Base-by-base conservation (phyloP, 2,329 filamentous ascomycete genomes). In the Exophiala aquamarina region DNA sequence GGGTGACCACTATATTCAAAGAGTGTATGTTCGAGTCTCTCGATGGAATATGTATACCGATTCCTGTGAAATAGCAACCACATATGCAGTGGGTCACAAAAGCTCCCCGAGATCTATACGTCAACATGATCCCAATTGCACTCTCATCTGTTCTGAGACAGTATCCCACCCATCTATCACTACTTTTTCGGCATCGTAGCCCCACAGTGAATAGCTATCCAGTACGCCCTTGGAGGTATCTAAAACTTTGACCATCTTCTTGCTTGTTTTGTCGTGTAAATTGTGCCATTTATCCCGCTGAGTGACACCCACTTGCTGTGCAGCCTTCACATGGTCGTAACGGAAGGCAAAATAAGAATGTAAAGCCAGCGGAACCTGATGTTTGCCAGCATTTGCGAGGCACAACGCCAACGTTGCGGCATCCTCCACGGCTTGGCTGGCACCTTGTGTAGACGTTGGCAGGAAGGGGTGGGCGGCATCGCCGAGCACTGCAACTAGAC, bases 401-500 rank as follows among this genome's bases (percentile, higher is more conserved):
- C 49, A 52, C 15, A 49, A 11, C 26, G 45, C 60, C 2, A 69
- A 36, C 1, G 68, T 67, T 23, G 70, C 66, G 0, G 65, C 69
- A 41, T 73, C 70, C 51, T 73, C 70, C 18, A 72, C 59, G 1
- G 62, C 63, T 44, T 71, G 69, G 26, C 61, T 67, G 1, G 67
- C 69, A 1, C 69, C 70, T 53, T 73, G 68, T 1, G 67, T 69
- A 48, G 70, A 68, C 0, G 66, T 70, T 1, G 70, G 71, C 1
- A 71, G 59, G 58, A 62, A 67, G 2, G 65, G 61, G 53, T 69
- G 66, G 1, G 66, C 65, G 3, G 65, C 64, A 45, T 69, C 66
- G 1, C 67, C 66, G 9, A 68, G 63, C 2, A 67, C 40, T 3
- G 62, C 57, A 4, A 61, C 50, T 1, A 61, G 54, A 4, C 50